These are phyloP conservation scores for Alternaria sp. DNA, from an alignment of 2,329 filamentous ascomycete species.

Conservation along the genomic window DNA sequence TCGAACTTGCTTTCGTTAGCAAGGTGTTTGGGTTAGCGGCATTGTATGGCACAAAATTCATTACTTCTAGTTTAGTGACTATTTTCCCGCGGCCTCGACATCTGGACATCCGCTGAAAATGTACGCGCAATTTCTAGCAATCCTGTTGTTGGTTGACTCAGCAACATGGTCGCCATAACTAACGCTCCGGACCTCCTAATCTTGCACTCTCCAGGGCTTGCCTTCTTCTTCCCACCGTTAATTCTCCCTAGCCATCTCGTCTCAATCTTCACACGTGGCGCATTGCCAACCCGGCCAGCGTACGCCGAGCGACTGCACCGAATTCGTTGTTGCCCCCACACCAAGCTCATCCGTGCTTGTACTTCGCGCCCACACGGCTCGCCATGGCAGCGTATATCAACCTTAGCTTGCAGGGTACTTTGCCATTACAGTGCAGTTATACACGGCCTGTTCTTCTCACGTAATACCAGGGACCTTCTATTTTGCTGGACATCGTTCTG, in stretches of 20 bases:
- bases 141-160: not conserved
- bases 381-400: constrained; percentile 17
- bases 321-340: not conserved
- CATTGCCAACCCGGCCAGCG: not conserved
- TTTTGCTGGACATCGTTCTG: constrained; percentile 15
- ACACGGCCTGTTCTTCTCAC: constrained; percentile 5
- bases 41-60: constrained; percentile 12
- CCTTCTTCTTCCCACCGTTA: not conserved
- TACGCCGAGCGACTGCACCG: not conserved
- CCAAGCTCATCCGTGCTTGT: not conserved
- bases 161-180: not conserved
- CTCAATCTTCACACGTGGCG: not conserved
- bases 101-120: not conserved
- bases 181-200: not conserved
- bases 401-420: constrained; percentile 10
- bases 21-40: constrained; percentile 20
- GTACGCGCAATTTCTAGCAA: not conserved
- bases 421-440: not conserved
- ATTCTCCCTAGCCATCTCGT: not conserved
- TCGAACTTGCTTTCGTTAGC: constrained; percentile 15
- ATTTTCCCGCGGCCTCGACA: not conserved
- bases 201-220: not conserved
- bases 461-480: constrained; percentile 15
- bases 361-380: not conserved
- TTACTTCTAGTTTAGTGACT: not conserved